These are phyloP conservation scores for Evernia prunastri DNA, from an alignment of 495 filamentous ascomycete species.

Conservation along the genomic window DNA sequence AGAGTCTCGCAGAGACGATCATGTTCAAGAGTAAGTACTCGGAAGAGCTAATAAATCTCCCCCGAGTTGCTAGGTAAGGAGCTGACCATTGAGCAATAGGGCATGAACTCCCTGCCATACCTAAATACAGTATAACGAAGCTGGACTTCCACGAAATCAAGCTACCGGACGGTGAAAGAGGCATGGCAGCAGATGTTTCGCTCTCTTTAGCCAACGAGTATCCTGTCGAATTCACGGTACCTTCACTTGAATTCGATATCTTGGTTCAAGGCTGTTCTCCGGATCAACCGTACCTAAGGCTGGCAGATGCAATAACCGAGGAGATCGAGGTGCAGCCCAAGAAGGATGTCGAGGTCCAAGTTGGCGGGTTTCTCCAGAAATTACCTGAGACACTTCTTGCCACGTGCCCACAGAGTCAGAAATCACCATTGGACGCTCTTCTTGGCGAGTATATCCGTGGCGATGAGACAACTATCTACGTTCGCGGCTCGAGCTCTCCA, in stretches of 20 bases:
- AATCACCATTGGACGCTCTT: constrained; percentile 80
- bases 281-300: constrained; percentile 55
- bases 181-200: constrained; percentile 72
- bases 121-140: constrained; percentile 67
- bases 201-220: constrained; percentile 63
- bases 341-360: constrained; percentile 57
- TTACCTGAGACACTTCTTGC: constrained; percentile 64
- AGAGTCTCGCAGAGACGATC: constrained; percentile 62
- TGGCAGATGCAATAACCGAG: constrained; percentile 69
- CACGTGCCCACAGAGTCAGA: constrained; percentile 63
- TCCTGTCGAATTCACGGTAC: constrained; percentile 65
- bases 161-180: constrained; percentile 42
- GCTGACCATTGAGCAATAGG: constrained; percentile 32
- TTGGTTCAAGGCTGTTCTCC: constrained; percentile 69
- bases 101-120: constrained; percentile 64
- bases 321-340: constrained; percentile 58
- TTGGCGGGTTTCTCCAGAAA: constrained; percentile 58
- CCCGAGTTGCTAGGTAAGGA: constrained; percentile 43
- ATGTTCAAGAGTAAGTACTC: constrained; percentile 72
- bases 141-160: constrained; percentile 69
- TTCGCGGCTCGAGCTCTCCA: constrained; percentile 68
- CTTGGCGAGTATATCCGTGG: constrained; percentile 77
- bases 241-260: constrained; percentile 74
- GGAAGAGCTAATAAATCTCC: constrained; percentile 19
- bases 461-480: constrained; percentile 65